phyloP scores from a whole-genome alignment of 352 stramenopile species.

The Phytophthora meadii region DNA sequence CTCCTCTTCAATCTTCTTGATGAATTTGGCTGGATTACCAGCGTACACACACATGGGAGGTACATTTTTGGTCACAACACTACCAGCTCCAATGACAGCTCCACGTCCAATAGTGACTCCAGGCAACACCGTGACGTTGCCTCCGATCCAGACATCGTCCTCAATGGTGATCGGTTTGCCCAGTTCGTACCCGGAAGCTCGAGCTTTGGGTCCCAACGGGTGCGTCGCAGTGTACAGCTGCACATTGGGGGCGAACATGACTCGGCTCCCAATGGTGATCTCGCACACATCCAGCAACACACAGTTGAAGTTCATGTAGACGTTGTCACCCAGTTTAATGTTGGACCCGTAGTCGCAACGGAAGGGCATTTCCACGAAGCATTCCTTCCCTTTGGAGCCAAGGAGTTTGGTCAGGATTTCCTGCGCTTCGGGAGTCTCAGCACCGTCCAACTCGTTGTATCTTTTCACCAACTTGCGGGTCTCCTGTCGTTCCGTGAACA shows the following conservation, averaged over 20 bases:
- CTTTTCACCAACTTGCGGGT: conserved; percentile 42
- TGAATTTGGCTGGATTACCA: conserved; percentile 83
- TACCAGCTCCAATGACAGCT: conserved; percentile 77
- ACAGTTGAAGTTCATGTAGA: conserved; percentile 92
- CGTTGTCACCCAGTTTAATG: conserved; percentile 70
- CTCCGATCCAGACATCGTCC: conserved; percentile 90
- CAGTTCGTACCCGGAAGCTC: conserved; percentile 56
- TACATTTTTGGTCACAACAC: conserved; percentile 86
- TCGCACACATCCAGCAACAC: conserved; percentile 83
- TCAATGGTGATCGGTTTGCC: conserved; percentile 81
- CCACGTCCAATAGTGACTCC: conserved; percentile 73
- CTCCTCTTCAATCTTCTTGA: conserved; percentile 64
- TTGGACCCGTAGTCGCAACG: conserved; percentile 91
- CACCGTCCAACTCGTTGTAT: conserved; percentile 51
- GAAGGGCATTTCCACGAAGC: conserved; percentile 85
- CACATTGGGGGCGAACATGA: conserved; percentile 77
- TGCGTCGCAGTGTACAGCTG: conserved; percentile 86
- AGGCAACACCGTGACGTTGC: conserved; percentile 67
- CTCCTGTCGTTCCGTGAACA: conserved; percentile 47
- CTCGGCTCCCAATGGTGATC: conserved; percentile 80
- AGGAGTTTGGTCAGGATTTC: conserved; percentile 49
- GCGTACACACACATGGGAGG: conserved; percentile 67
- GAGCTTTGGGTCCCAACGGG: conserved; percentile 57
- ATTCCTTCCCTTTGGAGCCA: conserved; percentile 46
- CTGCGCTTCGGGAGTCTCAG: conserved; percentile 33